Evolutionary conservation across 2,329 filamentous ascomycete genomes (phyloP).

Genomic region (Byssochlamys sp.): DNA sequence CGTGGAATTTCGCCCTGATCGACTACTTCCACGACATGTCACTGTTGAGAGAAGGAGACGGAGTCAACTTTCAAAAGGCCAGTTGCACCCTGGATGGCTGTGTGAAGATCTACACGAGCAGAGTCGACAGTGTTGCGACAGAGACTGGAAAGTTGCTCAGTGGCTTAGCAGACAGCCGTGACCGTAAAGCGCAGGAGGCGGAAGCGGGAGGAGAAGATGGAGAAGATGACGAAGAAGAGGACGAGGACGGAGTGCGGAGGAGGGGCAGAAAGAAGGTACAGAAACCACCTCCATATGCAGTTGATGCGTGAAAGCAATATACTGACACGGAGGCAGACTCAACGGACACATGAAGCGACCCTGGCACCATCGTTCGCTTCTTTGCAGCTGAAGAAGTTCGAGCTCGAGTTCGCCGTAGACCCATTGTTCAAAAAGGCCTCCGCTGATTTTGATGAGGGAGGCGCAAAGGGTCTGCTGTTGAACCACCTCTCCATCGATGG

Average conservation of each 20-base stretch:
- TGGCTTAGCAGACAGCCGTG: slow-evolving; percentile 68
- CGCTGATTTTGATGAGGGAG: slow-evolving; percentile 95
- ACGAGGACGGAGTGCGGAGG: slow-evolving; percentile 39
- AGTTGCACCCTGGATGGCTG: slow-evolving; percentile 95
- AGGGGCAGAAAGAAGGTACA: slow-evolving; percentile 62
- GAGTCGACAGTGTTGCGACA: slow-evolving; percentile 94
- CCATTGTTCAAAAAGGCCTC: slow-evolving; percentile 98
- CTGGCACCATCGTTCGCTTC: slow-evolving; percentile 79
- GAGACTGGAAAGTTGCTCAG: slow-evolving; percentile 92
- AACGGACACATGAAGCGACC: slow-evolving; percentile 83
- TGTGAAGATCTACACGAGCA: slow-evolving; percentile 97
- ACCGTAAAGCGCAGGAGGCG: slow-evolving; percentile 57
- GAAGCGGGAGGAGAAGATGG: slow-evolving; percentile 54
- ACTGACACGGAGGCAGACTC: slow-evolving; percentile 35
- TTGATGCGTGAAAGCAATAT: background rate
- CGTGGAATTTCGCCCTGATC: slow-evolving; percentile 99
- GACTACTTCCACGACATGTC: slow-evolving; percentile 99
- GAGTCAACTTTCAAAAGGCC: slow-evolving; percentile 96
- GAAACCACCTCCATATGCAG: background rate
- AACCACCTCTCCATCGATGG: slow-evolving; percentile 95
- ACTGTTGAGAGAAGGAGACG: slow-evolving; percentile 85
- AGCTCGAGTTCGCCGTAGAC: slow-evolving; percentile 91
- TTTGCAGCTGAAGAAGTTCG: slow-evolving; percentile 90
- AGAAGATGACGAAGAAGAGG: slow-evolving; percentile 53
- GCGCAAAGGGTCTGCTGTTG: slow-evolving; percentile 84